Conservation (phyloP, 345 rosid genomes). For the Acer saccharum region DNA sequence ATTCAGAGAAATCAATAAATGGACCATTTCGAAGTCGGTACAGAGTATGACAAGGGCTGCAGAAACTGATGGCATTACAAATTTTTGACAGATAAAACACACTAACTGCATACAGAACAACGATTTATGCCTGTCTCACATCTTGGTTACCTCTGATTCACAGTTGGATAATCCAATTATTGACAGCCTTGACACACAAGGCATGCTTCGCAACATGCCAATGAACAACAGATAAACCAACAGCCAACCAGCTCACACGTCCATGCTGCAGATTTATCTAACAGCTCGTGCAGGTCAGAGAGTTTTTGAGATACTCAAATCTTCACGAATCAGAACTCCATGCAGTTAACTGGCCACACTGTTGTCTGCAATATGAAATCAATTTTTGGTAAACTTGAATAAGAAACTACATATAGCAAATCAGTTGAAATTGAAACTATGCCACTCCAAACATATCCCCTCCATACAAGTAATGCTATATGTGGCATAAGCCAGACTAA, state of each 20-base stretch:
- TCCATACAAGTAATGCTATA: not conserved
- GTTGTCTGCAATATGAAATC: not conserved
- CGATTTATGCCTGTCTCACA: constrained; percentile 11
- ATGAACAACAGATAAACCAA: constrained; percentile 1
- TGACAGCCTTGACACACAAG: not conserved
- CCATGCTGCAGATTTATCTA: not conserved
- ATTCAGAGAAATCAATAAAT: too few relatives aligned
- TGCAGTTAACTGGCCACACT: constrained; percentile 20
- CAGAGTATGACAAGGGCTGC: not conserved
- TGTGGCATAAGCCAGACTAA: not conserved
- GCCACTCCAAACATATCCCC: not conserved
- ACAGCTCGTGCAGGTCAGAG: constrained; percentile 17
- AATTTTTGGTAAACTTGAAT: not conserved
- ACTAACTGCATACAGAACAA: constrained; percentile 12
- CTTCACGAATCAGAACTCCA: constrained; percentile 15
- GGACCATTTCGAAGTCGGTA: too few relatives aligned
- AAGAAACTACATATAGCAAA: not conserved
- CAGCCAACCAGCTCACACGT: not conserved
- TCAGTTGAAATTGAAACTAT: not conserved
- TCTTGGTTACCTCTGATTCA: constrained; percentile 4
- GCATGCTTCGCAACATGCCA: not conserved
- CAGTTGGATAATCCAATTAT: not conserved
- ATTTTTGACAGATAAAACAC: not conserved
- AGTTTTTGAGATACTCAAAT: not conserved
- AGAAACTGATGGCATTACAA: not conserved